Evolutionary conservation across 2,329 filamentous ascomycete species (phyloP), one percentile per base, ranked within the genome.

Genomic region (Nemania sp.): DNA sequence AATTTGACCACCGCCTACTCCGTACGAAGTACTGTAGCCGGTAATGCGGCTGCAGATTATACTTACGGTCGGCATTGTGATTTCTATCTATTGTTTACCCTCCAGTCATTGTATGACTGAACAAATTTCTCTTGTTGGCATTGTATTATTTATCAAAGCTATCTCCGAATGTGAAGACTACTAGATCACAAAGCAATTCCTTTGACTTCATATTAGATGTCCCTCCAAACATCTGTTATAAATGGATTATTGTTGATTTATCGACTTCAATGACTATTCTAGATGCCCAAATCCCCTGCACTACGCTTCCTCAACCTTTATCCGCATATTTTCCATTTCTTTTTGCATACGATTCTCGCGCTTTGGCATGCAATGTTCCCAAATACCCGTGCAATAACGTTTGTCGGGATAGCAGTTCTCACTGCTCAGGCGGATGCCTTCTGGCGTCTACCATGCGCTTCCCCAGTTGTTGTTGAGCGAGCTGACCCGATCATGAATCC

Each of bases 401-500:
- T 62, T 14, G 2, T 60, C 7, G 54, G 51, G 14, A 28, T 66
- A 5, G 52, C 49, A 20, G 33, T 45, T 11, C 34, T 63, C 20
- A 53, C 54, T n/a, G 15, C 47, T 5, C 47, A 37, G 23, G 57
- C 44, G 20, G 47, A 59, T 23, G 64, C 62, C 17, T 66, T 66
- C 49, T 66, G 58, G 58, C 61, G 63, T 4, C 43, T 66, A 23
- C 63, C 64, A 4, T 66, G 64, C 43, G 51, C 60, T 7, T 61
- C 61, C 1, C 63, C 64, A 5, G 61, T 65, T 2, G 61, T 64
- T 14, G 60, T 65, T 6, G 54, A 84, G 64, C 77, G 83, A 43
- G 70, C 78, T 40, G 84, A 88, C 65, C 84, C 85, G 2, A 80
- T 88, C 57, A 69, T 86, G 40, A 73, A 65, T 22, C 81, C 84